Conservation (phyloP, 1,284 basidiomycete species). For the Erythrobasidium hasegawianum region DNA sequence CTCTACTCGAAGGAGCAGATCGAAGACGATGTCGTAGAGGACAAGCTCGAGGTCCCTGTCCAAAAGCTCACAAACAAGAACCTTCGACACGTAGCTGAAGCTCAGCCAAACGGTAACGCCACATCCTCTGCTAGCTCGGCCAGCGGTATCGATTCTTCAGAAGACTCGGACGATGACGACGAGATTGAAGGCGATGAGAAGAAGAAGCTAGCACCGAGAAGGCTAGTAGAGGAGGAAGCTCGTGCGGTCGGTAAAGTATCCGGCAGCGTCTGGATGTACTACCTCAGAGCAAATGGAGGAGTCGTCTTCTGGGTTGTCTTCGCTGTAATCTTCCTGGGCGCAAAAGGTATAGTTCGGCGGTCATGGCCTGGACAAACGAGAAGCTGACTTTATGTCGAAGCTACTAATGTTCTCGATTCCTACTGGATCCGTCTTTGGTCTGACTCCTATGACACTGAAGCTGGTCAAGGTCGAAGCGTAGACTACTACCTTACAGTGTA, state of each 20-base stretch:
- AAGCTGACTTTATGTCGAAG: background rate
- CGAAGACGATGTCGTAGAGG: constrained; percentile 49
- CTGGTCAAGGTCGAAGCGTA: constrained; percentile 38
- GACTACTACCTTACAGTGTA: constrained; percentile 74
- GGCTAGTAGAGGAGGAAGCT: constrained; percentile 85
- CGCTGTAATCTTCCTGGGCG: constrained; percentile 58
- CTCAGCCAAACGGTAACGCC: constrained; percentile 44
- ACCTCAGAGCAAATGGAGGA: constrained; percentile 54
- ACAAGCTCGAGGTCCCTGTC: constrained; percentile 40
- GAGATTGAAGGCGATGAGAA: constrained; percentile 52
- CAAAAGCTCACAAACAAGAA: constrained; percentile 37
- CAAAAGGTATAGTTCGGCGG: constrained; percentile 73
- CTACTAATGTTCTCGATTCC: constrained; percentile 32
- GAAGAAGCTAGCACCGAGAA: constrained; percentile 58
- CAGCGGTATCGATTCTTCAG: constrained; percentile 34
- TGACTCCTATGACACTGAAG: constrained; percentile 28
- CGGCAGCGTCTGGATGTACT: constrained; percentile 72
- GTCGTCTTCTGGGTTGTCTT: constrained; percentile 69
- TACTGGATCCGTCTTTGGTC: constrained; percentile 42
- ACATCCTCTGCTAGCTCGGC: constrained; percentile 47
- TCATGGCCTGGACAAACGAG: constrained; percentile 46
- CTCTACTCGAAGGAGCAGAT: constrained; percentile 51
- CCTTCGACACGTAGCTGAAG: constrained; percentile 11
- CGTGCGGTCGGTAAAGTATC: constrained; percentile 78
- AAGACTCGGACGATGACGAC: constrained; percentile 48